Percentiles rank a stretch among this genome's conserved stretches.
Conservation (phyloP, 768 basidiomycete species). For the Lactifluus pinguis region DNA sequence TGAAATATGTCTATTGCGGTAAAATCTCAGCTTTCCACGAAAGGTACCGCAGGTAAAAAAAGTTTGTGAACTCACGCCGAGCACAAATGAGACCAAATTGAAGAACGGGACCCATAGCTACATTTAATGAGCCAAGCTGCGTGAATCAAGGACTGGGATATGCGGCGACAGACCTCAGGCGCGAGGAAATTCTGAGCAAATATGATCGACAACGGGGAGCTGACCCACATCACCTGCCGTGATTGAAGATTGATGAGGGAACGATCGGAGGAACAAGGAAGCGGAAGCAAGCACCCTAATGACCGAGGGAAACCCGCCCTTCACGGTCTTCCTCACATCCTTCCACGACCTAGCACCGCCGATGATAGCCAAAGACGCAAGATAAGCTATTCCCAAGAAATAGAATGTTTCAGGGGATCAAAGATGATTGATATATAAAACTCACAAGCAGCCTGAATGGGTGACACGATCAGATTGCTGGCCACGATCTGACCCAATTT, state of each 20-base stretch:
- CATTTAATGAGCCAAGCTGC: background rate
- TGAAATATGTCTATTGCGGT: constrained; percentile 51
- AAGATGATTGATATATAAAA: background rate
- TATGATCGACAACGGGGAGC: constrained; percentile 63
- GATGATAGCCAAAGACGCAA: constrained; percentile 77
- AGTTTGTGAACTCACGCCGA: constrained; percentile 51
- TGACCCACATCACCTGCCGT: constrained; percentile 65
- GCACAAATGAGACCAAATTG: constrained; percentile 63
- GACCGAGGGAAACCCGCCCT: constrained; percentile 63
- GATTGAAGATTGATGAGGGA: background rate
- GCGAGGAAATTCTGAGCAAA: constrained; percentile 77
- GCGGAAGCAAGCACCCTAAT: constrained; percentile 41
- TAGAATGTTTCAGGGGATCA: too few relatives aligned
- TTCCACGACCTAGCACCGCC: constrained; percentile 63
- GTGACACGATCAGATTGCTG: constrained; percentile 67
- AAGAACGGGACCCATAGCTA: constrained; percentile 88
- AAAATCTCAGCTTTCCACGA: background rate
- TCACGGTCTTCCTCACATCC: constrained; percentile 59
- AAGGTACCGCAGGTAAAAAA: background rate
- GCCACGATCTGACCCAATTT: constrained; percentile 67
- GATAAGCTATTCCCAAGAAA: constrained; percentile 40
- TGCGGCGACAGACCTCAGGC: constrained; percentile 44
- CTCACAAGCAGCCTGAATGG: constrained; percentile 62
- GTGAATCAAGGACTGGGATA: background rate
- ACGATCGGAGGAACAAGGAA: background rate